phyloP scores from a whole-genome alignment of 140 eudicot species.

The Stevia rebaudiana region DNA sequence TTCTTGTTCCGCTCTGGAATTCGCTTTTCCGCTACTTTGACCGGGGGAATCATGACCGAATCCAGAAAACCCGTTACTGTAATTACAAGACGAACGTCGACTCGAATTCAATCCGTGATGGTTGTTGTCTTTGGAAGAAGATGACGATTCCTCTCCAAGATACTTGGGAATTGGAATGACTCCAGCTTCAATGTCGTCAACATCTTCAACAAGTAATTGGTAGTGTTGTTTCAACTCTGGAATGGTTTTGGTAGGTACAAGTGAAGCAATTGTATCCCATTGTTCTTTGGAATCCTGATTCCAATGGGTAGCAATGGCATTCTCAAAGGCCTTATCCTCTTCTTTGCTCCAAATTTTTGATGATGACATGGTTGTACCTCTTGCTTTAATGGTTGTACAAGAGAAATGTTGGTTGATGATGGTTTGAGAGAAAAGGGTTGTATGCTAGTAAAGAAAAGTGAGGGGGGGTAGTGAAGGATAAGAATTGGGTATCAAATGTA shows the following conservation, averaged over 20 bases:
- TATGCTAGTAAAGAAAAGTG: conserved; percentile 16
- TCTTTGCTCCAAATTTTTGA: conserved; percentile 70
- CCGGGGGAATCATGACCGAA: conserved; percentile 39
- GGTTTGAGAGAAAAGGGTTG: conserved; percentile 17
- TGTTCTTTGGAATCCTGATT: conserved; percentile 43
- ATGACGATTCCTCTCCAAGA: conserved; percentile 50
- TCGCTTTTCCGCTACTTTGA: conserved; percentile 37
- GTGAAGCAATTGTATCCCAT: conserved; percentile 63
- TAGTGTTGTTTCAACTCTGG: conserved; percentile 70
- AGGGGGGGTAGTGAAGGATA: conserved; percentile 42
- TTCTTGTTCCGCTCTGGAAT: conserved; percentile 70
- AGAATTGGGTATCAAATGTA: conserved; percentile 52
- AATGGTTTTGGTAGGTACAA: conserved; percentile 68
- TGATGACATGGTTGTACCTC: conserved; percentile 42
- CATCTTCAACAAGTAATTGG: conserved; percentile 63
- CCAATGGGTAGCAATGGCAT: conserved; percentile 77
- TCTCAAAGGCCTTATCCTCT: conserved; percentile 89
- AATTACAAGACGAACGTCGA: conserved; percentile 43
- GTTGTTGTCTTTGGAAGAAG: conserved; percentile 42
- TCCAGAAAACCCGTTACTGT: conserved; percentile 42
- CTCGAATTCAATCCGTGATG: conserved; percentile 27
- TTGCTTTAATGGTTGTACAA: conserved; percentile 20
- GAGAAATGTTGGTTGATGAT: conserved; percentile 15
- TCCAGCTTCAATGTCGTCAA: conserved; percentile 75
- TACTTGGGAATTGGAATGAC: conserved; percentile 72